Evolutionary conservation across 768 basidiomycete species (phyloP), one percentile per base, ranked within the genome.

Genomic region (Pisolithus microcarpus): DNA sequence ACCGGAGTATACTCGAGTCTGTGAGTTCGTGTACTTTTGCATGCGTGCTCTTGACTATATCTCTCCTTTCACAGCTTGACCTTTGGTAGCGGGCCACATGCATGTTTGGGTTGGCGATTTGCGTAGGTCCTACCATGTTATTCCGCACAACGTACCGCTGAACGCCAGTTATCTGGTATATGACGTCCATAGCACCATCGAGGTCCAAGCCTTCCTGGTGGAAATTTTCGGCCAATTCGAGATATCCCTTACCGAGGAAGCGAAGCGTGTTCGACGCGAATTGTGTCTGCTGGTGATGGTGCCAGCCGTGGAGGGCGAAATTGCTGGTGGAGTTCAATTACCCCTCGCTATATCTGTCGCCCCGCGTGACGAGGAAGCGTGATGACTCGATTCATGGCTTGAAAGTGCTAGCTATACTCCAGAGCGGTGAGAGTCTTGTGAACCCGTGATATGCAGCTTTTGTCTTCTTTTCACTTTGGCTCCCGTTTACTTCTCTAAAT

Each of bases 201-300:
- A 85, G 60, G 59, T 82, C 13, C 82, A 84, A 54, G 71, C 75
- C 0, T 81, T 85, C 62, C 58, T 83, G n/a, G 71, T 77, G 23
- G 80, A 81, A 57, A 65, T 80, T 19, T 49, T 83, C 38, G 62
- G 70, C 30, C 70, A 76, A 56, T 80, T 84, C 56, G 75, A 82
- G 55, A 78, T 83, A 53, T 53, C 58, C 38, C 58, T 61, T 50
- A 68, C 68, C 16, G 62, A 66, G 3, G 59, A 56, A 19, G 51
- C 58, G 18, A 56, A 62, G 37, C 58, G 49, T 28, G 50, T 75
- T 30, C 47, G 60, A 13, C 60, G 68, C 18, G 65, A 65, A 36
- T 52, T 61, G 19, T 62, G 63, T 24, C 7, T 57, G 4, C 52
- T 26, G 26, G 26, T 69, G 26, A 68, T 73, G 69, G 46, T 56